These are phyloP conservation scores for Hansenula lynferdii DNA, from an alignment of 1,139 yeast species.

Conservation along the genomic window DNA sequence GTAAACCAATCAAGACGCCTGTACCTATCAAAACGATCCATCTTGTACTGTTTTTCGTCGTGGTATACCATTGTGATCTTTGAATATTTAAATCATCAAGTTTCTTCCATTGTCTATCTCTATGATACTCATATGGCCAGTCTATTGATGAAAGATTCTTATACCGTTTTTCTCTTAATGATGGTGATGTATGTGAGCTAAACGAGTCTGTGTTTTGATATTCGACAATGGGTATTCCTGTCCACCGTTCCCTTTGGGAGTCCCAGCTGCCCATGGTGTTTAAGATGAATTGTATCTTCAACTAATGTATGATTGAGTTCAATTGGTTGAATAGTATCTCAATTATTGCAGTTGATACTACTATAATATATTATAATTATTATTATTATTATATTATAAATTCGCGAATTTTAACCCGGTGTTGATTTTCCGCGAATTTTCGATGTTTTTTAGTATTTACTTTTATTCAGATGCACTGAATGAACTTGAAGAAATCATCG, in stretches of 20 bases:
- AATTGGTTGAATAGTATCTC: too few species aligned
- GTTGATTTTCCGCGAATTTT: slow-evolving; percentile 2
- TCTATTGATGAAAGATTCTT: slow-evolving; percentile 33
- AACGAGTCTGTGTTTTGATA: background rate
- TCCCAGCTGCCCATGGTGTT: background rate
- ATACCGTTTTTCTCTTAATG: slow-evolving; percentile 21
- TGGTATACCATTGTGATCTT: slow-evolving; percentile 15
- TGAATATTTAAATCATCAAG: background rate
- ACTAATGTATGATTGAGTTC: too few species aligned
- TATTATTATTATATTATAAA: too few species aligned
- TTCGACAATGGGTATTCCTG: slow-evolving; percentile 23
- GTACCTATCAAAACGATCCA: slow-evolving; percentile 59
- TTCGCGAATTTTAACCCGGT: slow-evolving; percentile 1
- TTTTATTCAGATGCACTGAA: too few species aligned
- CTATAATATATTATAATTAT: too few species aligned
- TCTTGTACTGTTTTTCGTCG: slow-evolving; percentile 24
- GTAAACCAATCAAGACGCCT: slow-evolving; percentile 53
- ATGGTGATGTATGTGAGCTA: background rate
- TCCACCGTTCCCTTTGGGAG: slow-evolving; percentile 6
- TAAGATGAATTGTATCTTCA: too few species aligned
- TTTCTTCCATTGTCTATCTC: slow-evolving; percentile 18
- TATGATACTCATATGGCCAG: slow-evolving; percentile 36
- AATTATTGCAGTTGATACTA: too few species aligned
- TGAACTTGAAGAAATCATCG: too few species aligned
- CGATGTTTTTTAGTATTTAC: background rate